Evolutionary conservation across 805 yeast species (phyloP), one percentile per base, ranked within the genome.

Genomic region (Danielia reshetovae): DNA sequence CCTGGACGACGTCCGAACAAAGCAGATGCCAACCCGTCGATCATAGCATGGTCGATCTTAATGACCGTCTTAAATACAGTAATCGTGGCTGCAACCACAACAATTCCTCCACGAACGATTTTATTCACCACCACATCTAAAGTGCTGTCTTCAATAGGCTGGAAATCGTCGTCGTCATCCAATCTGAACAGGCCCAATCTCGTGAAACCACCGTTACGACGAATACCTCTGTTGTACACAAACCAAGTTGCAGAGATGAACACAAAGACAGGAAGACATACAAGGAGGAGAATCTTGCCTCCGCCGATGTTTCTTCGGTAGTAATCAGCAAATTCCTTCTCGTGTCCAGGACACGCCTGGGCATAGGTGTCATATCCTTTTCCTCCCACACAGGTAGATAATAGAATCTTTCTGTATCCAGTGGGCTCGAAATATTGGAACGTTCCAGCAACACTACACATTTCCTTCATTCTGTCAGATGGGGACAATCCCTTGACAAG

Each of bases 311-410:
- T 78, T 18, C 65, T 64, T 7, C 71, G 70, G 42, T 77, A 74
- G 32, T 73, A 66, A 38, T 70, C 60, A 33, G 67, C 59, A 52
- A 77, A 88, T 46, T 86, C 80, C 7, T 62, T 58, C 41, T 80
- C 79, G 49, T 79, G 85, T 1, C 97, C 97, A 4, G 97, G 97
- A 58, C 98, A 93, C 6, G 97, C 75, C 36, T 64, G 70, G 13
- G 64, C 70, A 56, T 79, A 74, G 24, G 73, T 68, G 51, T 85
- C 97, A 34, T 85, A 72, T 38, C 72, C 68, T 36, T 77, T 59
- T 3, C 97, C 97, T 15, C 87, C 94, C 28, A 65, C 70, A 65
- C 98, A 93, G 0, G 96, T 85, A 9, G 93, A 81, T 36, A 85
- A 55, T 1, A 96, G 93, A 18, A 89, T 74, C 49, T 77, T 79